Percentiles rank a stretch among this genome's conserved stretches.
These are phyloP conservation scores for Rhytidhysteron rufulum DNA, from an alignment of 2,329 filamentous ascomycete genomes.

Conservation along the genomic window DNA sequence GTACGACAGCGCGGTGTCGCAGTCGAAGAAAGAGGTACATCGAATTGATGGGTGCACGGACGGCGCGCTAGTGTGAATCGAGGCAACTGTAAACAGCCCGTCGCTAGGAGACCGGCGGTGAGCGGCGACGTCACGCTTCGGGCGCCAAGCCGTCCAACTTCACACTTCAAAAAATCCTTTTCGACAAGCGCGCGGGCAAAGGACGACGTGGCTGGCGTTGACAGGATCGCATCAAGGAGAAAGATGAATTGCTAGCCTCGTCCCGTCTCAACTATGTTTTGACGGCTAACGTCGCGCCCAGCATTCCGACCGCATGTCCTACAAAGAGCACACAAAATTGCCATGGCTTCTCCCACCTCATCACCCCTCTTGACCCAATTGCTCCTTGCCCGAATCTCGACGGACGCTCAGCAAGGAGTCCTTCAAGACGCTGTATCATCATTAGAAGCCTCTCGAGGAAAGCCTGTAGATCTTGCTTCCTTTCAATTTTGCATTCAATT, in stretches of 20 bases:
- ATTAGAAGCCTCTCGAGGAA: not conserved
- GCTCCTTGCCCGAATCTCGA: constrained; percentile 7
- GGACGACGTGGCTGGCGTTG: not conserved
- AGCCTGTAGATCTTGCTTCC: constrained; percentile 1
- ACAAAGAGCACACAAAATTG: no score
- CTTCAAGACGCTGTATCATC: constrained; percentile 4
- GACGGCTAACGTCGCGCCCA: no score
- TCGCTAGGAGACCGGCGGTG: no score
- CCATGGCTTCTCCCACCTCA: constrained; percentile 7
- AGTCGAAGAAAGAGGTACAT: constrained; percentile 30
- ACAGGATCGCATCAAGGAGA: no score
- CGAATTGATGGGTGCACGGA: constrained; percentile 13
- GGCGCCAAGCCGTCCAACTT: constrained; percentile 11
- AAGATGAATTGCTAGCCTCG: no score
- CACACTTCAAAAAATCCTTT: constrained; percentile 10
- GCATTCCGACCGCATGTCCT: no score
- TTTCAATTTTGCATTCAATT: constrained; percentile 5
- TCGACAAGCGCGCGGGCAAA: no score
- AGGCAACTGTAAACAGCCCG: no score
- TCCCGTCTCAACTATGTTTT: no score
- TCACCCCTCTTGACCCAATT: constrained; percentile 5
- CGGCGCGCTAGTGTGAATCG: constrained; percentile 1
- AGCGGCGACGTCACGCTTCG: constrained; percentile 24
- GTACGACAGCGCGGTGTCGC: constrained; percentile 20
- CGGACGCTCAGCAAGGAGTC: constrained; percentile 2